Evolutionary conservation across 1,139 yeast genomes (phyloP).

Genomic region (Petasospora fabianii): DNA sequence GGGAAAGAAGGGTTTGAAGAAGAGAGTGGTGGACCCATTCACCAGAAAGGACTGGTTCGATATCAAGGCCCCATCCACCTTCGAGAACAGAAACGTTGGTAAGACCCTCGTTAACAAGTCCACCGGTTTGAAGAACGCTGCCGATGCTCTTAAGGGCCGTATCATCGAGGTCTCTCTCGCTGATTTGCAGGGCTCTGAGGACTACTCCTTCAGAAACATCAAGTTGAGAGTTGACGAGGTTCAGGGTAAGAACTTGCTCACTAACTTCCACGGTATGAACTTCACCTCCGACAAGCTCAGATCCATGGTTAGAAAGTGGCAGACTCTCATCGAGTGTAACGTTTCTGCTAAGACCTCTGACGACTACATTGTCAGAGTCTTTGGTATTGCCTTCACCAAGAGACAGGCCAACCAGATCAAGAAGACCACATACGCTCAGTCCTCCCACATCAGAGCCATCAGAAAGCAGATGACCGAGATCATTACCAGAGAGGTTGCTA

Average conservation of each 20-base stretch:
- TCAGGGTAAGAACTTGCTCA: conserved; percentile 86
- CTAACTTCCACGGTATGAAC: conserved; percentile 95
- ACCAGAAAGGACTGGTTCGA: conserved; percentile 80
- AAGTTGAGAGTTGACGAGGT: conserved; percentile 90
- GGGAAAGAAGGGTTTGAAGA: conserved; percentile 95
- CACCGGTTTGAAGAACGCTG: conserved; percentile 90
- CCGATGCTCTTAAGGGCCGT: conserved; percentile 90
- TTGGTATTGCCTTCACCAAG: conserved; percentile 91
- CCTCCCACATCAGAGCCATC: conserved; percentile 80
- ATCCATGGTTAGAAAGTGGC: conserved; percentile 93
- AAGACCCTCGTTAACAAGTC: conserved; percentile 92
- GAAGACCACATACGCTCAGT: conserved; percentile 89
- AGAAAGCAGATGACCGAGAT: conserved; percentile 86
- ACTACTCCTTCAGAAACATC: conserved; percentile 86
- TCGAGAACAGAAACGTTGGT: conserved; percentile 91
- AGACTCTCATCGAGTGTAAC: conserved; percentile 85
- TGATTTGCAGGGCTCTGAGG: conserved; percentile 90
- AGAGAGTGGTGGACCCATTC: conserved; percentile 63
- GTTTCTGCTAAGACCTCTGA: conserved; percentile 90
- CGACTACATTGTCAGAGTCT: conserved; percentile 84
- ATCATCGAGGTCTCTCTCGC: conserved; percentile 84
- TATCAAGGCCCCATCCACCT: conserved; percentile 93
- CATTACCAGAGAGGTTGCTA: conserved; percentile 80
- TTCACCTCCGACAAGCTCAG: conserved; percentile 88
- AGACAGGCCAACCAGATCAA: conserved; percentile 85